Conservation (phyloP, 495 filamentous ascomycete genomes). For the Stereocaulon alpinum region DNA sequence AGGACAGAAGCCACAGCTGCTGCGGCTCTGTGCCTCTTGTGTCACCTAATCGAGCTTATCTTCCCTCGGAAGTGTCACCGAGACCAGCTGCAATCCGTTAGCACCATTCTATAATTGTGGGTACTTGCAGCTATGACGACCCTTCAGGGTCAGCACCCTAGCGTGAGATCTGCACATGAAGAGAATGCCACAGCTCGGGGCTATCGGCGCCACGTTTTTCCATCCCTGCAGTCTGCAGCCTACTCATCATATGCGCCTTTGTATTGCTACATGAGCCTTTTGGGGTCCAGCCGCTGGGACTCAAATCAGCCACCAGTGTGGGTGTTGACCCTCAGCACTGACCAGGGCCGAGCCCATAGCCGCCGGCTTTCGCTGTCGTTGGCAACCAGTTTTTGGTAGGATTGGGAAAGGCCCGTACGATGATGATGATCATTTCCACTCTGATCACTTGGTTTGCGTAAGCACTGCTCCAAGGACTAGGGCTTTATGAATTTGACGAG, state of each 20-base stretch:
- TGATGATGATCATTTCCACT: neutral
- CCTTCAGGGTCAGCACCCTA: neutral
- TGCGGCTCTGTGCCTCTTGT: slow-evolving; percentile 8
- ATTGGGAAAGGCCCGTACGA: neutral
- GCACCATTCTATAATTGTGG: neutral
- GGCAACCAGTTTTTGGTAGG: neutral
- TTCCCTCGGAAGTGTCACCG: neutral
- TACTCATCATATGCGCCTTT: slow-evolving; percentile 4
- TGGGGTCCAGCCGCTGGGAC: no score
- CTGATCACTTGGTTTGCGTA: neutral
- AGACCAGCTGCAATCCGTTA: neutral
- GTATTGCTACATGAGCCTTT: neutral
- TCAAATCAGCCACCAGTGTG: neutral
- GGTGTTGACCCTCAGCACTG: neutral
- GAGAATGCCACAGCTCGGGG: slow-evolving; percentile 8
- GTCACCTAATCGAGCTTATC: slow-evolving; percentile 3
- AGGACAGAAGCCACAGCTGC: neutral
- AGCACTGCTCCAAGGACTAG: neutral
- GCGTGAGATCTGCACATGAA: slow-evolving; percentile 5
- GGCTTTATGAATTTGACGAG: neutral
- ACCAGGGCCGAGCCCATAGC: neutral
- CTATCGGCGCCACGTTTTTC: slow-evolving; percentile 3
- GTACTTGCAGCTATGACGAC: neutral
- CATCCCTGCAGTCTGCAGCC: slow-evolving; percentile 9
- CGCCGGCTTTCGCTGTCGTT: no score